Conservation (phyloP, 257 asterid species). For the Capsicum pubescens region DNA sequence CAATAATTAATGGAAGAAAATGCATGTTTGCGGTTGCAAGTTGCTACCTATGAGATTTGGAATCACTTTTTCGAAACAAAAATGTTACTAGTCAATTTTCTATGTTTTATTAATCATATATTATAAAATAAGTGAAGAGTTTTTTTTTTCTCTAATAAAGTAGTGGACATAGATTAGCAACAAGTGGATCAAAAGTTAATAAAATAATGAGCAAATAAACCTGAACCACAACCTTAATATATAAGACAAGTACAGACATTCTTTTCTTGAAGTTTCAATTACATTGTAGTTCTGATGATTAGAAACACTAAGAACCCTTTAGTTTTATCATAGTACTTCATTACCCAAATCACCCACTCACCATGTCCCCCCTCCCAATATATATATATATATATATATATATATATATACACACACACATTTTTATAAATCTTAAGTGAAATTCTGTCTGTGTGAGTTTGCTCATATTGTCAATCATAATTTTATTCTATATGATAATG, state of each 20-base stretch:
- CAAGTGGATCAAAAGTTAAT: slow-evolving; percentile 26
- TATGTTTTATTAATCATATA: neutral
- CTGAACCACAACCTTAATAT: slow-evolving; percentile 38
- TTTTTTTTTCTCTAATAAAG: neutral
- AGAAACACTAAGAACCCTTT: neutral
- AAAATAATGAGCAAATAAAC: slow-evolving; percentile 31
- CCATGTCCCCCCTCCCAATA: neutral
- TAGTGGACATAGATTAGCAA: slow-evolving; percentile 29
- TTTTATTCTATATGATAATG: too few species aligned
- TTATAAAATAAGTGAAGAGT: neutral
- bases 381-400: neutral
- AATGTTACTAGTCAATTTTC: neutral
- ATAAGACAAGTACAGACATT: neutral
- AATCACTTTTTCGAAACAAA: slow-evolving; percentile 37
- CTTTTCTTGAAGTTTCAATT: neutral
- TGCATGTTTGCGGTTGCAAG: slow-evolving; percentile 56
- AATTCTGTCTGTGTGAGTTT: neutral
- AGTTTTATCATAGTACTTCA: neutral
- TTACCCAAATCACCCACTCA: slow-evolving; percentile 10
- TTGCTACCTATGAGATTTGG: slow-evolving; percentile 63
- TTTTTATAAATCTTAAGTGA: too few species aligned
- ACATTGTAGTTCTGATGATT: slow-evolving; percentile 2
- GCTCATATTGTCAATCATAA: too few species aligned
- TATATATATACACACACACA: too few species aligned
- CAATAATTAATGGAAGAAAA: slow-evolving; percentile 23